Base-by-base conservation (phyloP, 805 yeast species). In the Middelhovenomyces tepae region DNA sequence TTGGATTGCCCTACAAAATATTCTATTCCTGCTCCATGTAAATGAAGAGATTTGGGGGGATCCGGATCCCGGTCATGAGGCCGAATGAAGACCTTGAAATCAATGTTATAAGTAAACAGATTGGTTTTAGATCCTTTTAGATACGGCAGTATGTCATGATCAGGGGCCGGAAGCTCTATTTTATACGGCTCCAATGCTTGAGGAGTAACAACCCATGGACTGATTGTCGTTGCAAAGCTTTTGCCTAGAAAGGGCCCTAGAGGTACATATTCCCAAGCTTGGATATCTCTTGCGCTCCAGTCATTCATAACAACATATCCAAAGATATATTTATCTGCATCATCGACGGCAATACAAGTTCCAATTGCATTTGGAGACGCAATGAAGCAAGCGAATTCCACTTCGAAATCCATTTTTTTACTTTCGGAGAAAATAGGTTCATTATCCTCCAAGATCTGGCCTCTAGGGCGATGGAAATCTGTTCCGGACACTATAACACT, bases 241-340 rank as follows among this genome's bases (percentile, higher is more conserved):
- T 47, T 47, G 2, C 47, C 42, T 9, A 45, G 31, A 31, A 47
- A 47, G 3, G 52, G 52, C 1, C 52, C 52, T 5, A 47, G 43
- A 3, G 52, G 52, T 7, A 45, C 46, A 19, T 43, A 45, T 20
- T 47, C 52, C 51, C 51, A 47, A 4, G 48, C 45, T 28, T 47
- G 52, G 19, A 47, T 31, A 22, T 47, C 52, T 25, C 52, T 26
- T 4, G 52, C 50, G 15, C 43, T 40, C 51, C 51, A 47, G 26
- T 47, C 52, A 30, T 47, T 47, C 45, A 47, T 35, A 10, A 47
- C 16, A 10, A 47, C 52, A 23, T 36, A 47, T 2, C 52, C 52
- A 32, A 47, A 47, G 7, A 47, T 43, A 25, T 45, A 37, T 4
- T 47, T 32, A 11, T 35, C 34, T 7, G 51, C 50, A 7, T 40